phyloP scores from a whole-genome alignment of 495 filamentous ascomycete species.

The Recurvomyces mirabilis region DNA sequence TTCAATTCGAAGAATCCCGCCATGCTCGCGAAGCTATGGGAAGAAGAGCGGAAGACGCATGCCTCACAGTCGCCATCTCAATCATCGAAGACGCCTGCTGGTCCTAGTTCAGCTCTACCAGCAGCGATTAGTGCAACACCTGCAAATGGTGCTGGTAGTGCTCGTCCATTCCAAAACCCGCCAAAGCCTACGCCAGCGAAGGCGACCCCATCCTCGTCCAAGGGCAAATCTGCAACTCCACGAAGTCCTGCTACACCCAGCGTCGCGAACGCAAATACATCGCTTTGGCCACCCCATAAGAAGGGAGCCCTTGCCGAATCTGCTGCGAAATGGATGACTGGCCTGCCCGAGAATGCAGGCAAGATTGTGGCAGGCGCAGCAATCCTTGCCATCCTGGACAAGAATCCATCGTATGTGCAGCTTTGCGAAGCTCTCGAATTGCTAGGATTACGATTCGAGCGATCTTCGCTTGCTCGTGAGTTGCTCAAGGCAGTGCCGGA shows the following conservation, averaged over 20 bases:
- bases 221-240: too few species aligned
- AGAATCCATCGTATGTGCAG: constrained; percentile 39
- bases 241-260: too few species aligned
- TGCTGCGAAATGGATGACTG: constrained; percentile 24
- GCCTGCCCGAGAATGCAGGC: constrained; percentile 22
- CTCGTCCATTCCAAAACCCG: neutral
- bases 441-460: constrained; percentile 35
- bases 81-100: constrained; percentile 1
- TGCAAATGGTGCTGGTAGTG: too few species aligned
- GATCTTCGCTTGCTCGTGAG: constrained; percentile 35
- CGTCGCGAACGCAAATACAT: constrained; percentile 18
- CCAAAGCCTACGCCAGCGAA: neutral
- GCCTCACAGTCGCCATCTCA: neutral
- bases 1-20: constrained; percentile 30
- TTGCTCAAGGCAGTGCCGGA: constrained; percentile 38
- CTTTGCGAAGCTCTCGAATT: constrained; percentile 40
- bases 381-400: constrained; percentile 34
- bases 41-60: constrained; percentile 27
- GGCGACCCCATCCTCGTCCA: too few species aligned
- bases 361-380: constrained; percentile 21
- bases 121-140: constrained; percentile 1
- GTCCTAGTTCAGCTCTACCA: constrained; percentile 10
- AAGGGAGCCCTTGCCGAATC: constrained; percentile 26
- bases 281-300: constrained; percentile 31
- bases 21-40: constrained; percentile 32